Evolutionary conservation across 2,329 filamentous ascomycete species (phyloP).

Genomic region (Mycocentrospora acerina): DNA sequence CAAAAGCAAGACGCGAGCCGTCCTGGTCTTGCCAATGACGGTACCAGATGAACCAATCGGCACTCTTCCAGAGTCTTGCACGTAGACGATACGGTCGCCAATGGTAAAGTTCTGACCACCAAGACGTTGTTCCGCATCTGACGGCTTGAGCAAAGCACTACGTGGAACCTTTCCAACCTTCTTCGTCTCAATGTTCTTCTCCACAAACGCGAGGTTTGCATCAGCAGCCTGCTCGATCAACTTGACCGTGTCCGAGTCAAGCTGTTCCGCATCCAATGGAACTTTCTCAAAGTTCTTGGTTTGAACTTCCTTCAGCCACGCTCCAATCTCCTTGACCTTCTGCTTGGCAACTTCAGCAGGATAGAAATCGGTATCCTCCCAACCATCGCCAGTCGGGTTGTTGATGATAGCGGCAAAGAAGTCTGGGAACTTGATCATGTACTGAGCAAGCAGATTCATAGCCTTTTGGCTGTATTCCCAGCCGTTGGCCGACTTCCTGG

Average conservation of each 20-base stretch:
- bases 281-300: slow-evolving; percentile 92
- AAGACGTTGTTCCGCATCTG: slow-evolving; percentile 90
- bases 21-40: slow-evolving; percentile 91
- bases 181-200: slow-evolving; percentile 56
- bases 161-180: slow-evolving; percentile 81
- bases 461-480: slow-evolving; percentile 96
- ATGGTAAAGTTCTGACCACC: slow-evolving; percentile 80
- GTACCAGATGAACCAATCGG: slow-evolving; percentile 90
- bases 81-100: slow-evolving; percentile 91
- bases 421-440: slow-evolving; percentile 92
- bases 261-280: slow-evolving; percentile 93
- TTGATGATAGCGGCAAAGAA: slow-evolving; percentile 87
- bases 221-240: slow-evolving; percentile 78
- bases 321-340: slow-evolving; percentile 89
- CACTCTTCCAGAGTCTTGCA: slow-evolving; percentile 88
- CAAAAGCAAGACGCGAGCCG: slow-evolving; percentile 75
- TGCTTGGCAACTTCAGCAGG: slow-evolving; percentile 68
- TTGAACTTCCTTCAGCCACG: slow-evolving; percentile 90
- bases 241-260: slow-evolving; percentile 87
- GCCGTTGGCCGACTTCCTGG: slow-evolving; percentile 77
- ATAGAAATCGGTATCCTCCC: slow-evolving; percentile 85
- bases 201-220: slow-evolving; percentile 28
- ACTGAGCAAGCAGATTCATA: slow-evolving; percentile 76
- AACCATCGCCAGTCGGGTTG: slow-evolving; percentile 83
- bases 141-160: slow-evolving; percentile 85